phyloP scores from a whole-genome alignment of 2,329 filamentous ascomycete species.

The Ophiostoma sp. region DNA sequence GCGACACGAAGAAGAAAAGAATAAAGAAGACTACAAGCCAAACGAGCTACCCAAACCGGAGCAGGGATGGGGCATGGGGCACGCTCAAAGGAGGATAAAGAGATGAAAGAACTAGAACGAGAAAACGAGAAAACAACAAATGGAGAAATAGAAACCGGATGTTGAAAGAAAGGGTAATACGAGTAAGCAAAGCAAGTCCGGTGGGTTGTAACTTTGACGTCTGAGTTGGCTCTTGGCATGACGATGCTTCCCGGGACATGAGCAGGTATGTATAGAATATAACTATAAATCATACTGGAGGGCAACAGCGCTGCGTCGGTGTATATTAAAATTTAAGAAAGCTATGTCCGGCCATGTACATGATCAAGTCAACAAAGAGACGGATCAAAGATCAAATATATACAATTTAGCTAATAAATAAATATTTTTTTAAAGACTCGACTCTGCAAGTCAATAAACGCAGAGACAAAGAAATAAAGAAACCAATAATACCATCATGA shows the following conservation, averaged over 20 bases:
- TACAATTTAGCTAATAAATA: background rate
- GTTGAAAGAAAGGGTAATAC: background rate
- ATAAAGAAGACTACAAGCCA: background rate
- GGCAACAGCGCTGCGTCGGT: too few relatives aligned
- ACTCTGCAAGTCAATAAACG: background rate
- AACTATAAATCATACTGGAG: too few relatives aligned
- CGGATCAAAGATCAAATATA: background rate
- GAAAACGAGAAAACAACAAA: background rate
- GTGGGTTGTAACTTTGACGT: background rate
- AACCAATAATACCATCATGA: background rate
- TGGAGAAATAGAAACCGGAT: background rate
- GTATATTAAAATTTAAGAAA: too few relatives aligned
- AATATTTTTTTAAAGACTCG: too few relatives aligned
- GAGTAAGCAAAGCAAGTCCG: background rate
- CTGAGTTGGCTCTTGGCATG: background rate
- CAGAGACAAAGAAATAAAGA: background rate
- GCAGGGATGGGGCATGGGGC: background rate
- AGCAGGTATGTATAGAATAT: too few relatives aligned
- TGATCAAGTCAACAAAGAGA: background rate
- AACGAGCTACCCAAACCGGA: constrained; percentile 2
- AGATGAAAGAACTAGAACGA: background rate
- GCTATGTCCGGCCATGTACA: background rate
- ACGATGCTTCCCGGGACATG: background rate
- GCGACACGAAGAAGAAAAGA: background rate
- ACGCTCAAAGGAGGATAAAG: background rate